Conservation (phyloP, 1,139 yeast genomes). For the Lodderomyces beijingensis region DNA sequence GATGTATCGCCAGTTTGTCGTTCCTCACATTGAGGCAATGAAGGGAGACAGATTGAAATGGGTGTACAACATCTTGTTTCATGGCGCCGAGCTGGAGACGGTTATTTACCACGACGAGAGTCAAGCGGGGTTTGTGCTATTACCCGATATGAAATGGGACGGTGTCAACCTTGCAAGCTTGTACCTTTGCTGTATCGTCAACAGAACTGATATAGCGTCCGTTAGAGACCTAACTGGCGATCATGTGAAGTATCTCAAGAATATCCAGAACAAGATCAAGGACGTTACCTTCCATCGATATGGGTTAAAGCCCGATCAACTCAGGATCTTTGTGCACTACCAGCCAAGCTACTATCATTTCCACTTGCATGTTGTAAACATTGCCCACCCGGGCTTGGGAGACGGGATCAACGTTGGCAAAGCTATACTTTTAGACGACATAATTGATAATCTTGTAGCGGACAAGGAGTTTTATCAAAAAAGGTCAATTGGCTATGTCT, state of each 20-base stretch:
- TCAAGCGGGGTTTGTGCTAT: conserved; percentile 51
- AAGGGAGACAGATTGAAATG: conserved; percentile 77
- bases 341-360: conserved; percentile 96
- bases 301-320: conserved; percentile 36
- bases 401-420: conserved; percentile 73
- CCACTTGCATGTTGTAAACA: conserved; percentile 86
- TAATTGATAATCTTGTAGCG: conserved; percentile 63
- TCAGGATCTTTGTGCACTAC: conserved; percentile 79
- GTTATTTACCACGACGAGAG: conserved; percentile 58
- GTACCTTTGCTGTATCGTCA: conserved; percentile 76
- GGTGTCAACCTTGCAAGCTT: conserved; percentile 62
- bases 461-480: conserved; percentile 43
- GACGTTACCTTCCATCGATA: conserved; percentile 45
- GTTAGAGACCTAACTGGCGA: conserved; percentile 64
- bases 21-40: conserved; percentile 76
- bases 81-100: conserved; percentile 82
- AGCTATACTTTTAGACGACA: conserved; percentile 76
- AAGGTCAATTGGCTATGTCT: conserved; percentile 47
- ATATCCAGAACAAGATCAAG: conserved; percentile 42
- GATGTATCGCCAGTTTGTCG: conserved; percentile 55
- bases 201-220: conserved; percentile 65
- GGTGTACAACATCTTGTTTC: conserved; percentile 80
- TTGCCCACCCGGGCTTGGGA: conserved; percentile 68
- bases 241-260: conserved; percentile 56
- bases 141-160: conserved; percentile 95